A percentile compares a stretch with the other conserved stretches of the same genome.
phyloP scores from a whole-genome alignment of 306 rosid species.

The Quercus parvula region DNA sequence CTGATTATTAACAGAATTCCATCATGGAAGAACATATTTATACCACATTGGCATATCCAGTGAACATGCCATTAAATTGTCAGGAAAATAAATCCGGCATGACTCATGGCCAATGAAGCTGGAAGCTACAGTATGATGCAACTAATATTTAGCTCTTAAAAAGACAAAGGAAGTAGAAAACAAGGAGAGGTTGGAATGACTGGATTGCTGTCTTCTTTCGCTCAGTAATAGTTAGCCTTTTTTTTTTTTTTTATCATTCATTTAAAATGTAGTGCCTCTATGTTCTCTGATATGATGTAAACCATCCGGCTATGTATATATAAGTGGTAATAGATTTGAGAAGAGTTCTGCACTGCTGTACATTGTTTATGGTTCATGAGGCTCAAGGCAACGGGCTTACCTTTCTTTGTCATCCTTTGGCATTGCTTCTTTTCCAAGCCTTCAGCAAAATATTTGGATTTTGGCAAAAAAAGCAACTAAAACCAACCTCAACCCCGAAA shows the following conservation, averaged over 20 bases:
- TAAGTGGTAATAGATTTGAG: constrained; percentile 7
- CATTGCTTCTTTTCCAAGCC: background rate
- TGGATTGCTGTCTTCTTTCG: background rate
- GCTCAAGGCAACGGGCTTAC: background rate
- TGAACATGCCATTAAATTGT: background rate
- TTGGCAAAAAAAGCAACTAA: no score
- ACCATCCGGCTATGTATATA: constrained; percentile 19
- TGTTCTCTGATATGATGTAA: background rate
- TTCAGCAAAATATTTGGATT: no score
- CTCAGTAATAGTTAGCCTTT: background rate
- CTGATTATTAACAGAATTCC: constrained; percentile 9
- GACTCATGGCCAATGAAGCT: constrained; percentile 13
- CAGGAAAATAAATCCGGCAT: background rate
- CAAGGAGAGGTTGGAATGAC: background rate
- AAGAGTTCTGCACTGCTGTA: background rate
- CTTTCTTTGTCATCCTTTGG: background rate
- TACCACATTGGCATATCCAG: constrained; percentile 15
- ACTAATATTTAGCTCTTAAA: background rate
- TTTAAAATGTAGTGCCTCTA: background rate
- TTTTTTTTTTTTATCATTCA: background rate
- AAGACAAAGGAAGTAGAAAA: background rate
- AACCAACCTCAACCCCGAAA: no score
- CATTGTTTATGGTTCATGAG: background rate
- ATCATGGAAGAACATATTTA: constrained; percentile 17
- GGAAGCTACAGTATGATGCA: constrained; percentile 3